Evolutionary conservation across 2,329 filamentous ascomycete species (phyloP).

Genomic region (Berkeleyomyces rouxiae): DNA sequence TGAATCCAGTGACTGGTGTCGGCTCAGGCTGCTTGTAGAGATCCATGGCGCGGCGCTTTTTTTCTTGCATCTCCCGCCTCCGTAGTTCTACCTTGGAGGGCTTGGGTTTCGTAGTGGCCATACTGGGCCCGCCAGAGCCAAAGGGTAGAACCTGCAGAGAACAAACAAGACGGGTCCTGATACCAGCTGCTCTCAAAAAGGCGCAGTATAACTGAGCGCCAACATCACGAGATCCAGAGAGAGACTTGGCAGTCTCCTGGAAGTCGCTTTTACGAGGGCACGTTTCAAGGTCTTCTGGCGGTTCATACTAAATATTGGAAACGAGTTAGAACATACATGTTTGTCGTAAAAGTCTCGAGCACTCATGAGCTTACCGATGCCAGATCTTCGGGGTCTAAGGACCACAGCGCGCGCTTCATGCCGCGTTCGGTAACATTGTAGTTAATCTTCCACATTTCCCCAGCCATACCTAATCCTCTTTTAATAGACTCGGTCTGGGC

Average conservation of each 20-base stretch:
- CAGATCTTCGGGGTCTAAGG: slow-evolving; percentile 45
- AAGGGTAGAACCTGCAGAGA: slow-evolving; percentile 75
- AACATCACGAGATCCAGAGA: slow-evolving; percentile 73
- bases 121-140: slow-evolving; percentile 32
- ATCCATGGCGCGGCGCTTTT: slow-evolving; percentile 15
- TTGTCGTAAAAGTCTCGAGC: neutral
- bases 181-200: slow-evolving; percentile 62
- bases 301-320: slow-evolving; percentile 29
- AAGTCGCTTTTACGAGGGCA: slow-evolving; percentile 60
- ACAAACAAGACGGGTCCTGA: slow-evolving; percentile 71
- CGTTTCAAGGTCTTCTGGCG: slow-evolving; percentile 47
- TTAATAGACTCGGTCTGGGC: slow-evolving; percentile 60
- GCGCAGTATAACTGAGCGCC: slow-evolving; percentile 86
- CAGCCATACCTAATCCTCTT: slow-evolving; percentile 56
- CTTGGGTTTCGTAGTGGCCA: slow-evolving; percentile 25
- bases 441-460: slow-evolving; percentile 47
- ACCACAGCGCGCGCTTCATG: slow-evolving; percentile 57
- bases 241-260: slow-evolving; percentile 44
- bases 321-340: neutral
- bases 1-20: neutral
- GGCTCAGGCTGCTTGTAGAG: slow-evolving; percentile 3
- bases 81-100: slow-evolving; percentile 17
- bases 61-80: slow-evolving; percentile 18
- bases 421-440: slow-evolving; percentile 60
- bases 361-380: slow-evolving; percentile 30